phyloP scores from a whole-genome alignment of 805 yeast genomes.

The Ogataea saltuana region DNA sequence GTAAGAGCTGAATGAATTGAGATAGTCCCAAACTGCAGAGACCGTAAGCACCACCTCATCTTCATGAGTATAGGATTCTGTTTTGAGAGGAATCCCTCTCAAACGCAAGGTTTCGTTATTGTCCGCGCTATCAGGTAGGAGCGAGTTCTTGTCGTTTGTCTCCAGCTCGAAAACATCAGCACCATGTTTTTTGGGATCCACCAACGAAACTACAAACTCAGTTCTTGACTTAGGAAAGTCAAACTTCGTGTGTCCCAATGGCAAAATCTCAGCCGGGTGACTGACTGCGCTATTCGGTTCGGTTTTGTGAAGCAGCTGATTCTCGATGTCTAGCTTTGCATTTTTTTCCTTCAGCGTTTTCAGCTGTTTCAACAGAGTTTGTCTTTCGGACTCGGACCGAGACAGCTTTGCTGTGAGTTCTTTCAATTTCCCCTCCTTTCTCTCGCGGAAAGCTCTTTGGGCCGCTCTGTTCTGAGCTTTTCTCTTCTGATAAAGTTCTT shows the following conservation, averaged over 20 bases:
- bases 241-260: slow-evolving; percentile 10
- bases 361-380: slow-evolving; percentile 41
- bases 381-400: slow-evolving; percentile 51
- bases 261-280: background rate
- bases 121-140: slow-evolving; percentile 2
- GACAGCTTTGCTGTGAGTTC: slow-evolving; percentile 62
- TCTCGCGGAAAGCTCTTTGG: slow-evolving; percentile 81
- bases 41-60: slow-evolving; percentile 59
- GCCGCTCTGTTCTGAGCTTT: slow-evolving; percentile 86
- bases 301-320: slow-evolving; percentile 51
- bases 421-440: slow-evolving; percentile 71
- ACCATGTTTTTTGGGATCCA: slow-evolving; percentile 18
- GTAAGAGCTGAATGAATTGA: slow-evolving; percentile 49
- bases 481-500: slow-evolving; percentile 53
- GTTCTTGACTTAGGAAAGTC: slow-evolving; percentile 30
- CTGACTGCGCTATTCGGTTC: slow-evolving; percentile 1
- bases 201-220: slow-evolving; percentile 27
- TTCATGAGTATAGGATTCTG: slow-evolving; percentile 26
- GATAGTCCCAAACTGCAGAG: slow-evolving; percentile 83
- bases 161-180: slow-evolving; percentile 1
- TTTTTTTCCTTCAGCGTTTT: slow-evolving; percentile 52
- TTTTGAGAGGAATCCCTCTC: slow-evolving; percentile 10
- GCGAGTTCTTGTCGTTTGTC: background rate
- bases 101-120: slow-evolving; percentile 7
- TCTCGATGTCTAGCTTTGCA: slow-evolving; percentile 59